Percentiles rank a stretch among this genome's conserved stretches.
Conservation (phyloP, 1,139 yeast species). For the Ogataea hybrid region DNA sequence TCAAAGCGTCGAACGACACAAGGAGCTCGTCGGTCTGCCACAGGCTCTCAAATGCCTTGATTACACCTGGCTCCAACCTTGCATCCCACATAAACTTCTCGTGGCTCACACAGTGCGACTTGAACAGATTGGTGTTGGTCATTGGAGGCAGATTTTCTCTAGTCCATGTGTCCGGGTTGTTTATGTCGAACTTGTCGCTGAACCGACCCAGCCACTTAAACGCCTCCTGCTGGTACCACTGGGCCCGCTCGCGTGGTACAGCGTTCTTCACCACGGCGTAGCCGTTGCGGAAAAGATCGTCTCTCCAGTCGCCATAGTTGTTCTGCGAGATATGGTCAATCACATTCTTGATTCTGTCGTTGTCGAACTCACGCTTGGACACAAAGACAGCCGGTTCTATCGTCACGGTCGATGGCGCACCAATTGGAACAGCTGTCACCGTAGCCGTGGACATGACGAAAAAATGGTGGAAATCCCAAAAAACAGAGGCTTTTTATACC, state of each 20-base stretch:
- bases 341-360: not conserved
- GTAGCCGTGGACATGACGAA: not conserved
- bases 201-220: slow-evolving; percentile 23
- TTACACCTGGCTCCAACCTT: slow-evolving; percentile 26
- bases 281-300: slow-evolving; percentile 25
- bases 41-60: slow-evolving; percentile 24
- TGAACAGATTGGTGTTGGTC: slow-evolving; percentile 15
- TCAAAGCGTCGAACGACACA: slow-evolving; percentile 30
- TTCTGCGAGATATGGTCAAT: slow-evolving; percentile 1
- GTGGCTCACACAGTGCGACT: slow-evolving; percentile 24
- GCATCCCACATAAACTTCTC: slow-evolving; percentile 32
- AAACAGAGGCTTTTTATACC: not conserved
- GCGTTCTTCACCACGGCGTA: slow-evolving; percentile 29
- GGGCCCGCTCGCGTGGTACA: slow-evolving; percentile 24
- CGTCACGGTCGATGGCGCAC: not conserved
- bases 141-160: slow-evolving; percentile 27
- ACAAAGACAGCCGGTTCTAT: not conserved
- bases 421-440: not conserved
- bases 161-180: slow-evolving; percentile 28
- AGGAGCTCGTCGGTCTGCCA: slow-evolving; percentile 31
- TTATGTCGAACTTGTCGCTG: slow-evolving; percentile 21
- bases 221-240: slow-evolving; percentile 17
- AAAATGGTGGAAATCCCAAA: not conserved
- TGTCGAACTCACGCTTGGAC: not conserved
- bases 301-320: slow-evolving; percentile 26